Percentiles rank a stretch among this genome's conserved stretches.
phyloP scores from a whole-genome alignment of 352 stramenopile genomes.

The Elongisporangium undulatum region DNA sequence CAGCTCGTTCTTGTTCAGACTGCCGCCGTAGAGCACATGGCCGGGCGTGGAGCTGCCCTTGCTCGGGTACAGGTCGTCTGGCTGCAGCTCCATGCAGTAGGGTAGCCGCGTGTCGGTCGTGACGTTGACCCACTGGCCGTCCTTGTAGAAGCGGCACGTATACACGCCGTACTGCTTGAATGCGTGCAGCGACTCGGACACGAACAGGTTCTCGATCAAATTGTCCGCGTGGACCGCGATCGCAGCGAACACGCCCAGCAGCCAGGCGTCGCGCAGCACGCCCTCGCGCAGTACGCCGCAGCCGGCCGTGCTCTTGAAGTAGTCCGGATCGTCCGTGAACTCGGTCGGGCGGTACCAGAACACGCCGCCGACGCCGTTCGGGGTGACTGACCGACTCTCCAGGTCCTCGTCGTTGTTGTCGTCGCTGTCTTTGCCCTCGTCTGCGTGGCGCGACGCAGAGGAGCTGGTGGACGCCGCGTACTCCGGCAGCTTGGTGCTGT shows the following conservation, averaged over 20 bases:
- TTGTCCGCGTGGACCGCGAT: conserved; percentile 76
- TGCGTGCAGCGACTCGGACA: conserved; percentile 68
- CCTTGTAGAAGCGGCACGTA: conserved; percentile 92
- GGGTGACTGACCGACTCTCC: background rate
- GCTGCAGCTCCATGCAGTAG: conserved; percentile 42
- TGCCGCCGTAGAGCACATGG: conserved; percentile 65
- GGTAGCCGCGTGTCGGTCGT: conserved; percentile 87
- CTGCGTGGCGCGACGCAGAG: background rate
- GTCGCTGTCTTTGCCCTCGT: background rate
- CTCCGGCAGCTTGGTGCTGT: conserved; percentile 50
- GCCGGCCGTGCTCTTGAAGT: conserved; percentile 74
- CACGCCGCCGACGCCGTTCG: conserved; percentile 15
- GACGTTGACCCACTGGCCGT: conserved; percentile 84
- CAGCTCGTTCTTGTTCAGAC: conserved; percentile 77
- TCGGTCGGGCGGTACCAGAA: conserved; percentile 71
- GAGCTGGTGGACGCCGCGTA: conserved; percentile 34
- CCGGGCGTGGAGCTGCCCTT: conserved; percentile 26
- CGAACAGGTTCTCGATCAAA: conserved; percentile 90
- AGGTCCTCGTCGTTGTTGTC: background rate
- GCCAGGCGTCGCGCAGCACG: conserved; percentile 75
- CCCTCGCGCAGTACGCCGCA: conserved; percentile 59
- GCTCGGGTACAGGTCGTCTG: conserved; percentile 24
- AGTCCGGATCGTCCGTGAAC: conserved; percentile 71
- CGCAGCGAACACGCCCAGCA: conserved; percentile 82
- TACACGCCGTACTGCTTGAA: conserved; percentile 87